Conservation (phyloP, 129 eudicot species). For the Heracleum sosnowskyi region DNA sequence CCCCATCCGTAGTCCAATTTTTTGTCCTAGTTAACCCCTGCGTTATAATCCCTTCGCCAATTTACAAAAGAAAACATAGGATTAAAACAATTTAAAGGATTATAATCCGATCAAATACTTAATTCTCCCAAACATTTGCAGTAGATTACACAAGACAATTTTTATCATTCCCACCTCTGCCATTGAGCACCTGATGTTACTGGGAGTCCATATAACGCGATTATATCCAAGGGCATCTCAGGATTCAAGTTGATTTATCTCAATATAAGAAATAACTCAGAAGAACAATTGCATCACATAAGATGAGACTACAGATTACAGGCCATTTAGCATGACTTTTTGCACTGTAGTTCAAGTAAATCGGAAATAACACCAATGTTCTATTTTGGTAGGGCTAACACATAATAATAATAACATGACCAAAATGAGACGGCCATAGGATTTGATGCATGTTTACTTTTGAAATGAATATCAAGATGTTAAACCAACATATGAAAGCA, state of each 20-base stretch:
- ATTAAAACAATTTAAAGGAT: no score
- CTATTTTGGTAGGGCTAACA: not conserved
- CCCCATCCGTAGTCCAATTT: not conserved
- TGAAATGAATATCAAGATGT: not conserved
- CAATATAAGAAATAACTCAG: not conserved
- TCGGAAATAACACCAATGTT: not conserved
- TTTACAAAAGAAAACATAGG: no score
- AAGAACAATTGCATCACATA: not conserved
- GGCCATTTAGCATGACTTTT: not conserved
- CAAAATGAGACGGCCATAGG: not conserved
- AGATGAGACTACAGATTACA: not conserved
- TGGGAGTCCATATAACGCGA: not conserved
- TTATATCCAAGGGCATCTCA: not conserved
- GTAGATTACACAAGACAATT: not conserved
- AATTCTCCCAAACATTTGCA: not conserved
- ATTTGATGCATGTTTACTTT: not conserved
- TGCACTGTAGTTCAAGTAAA: not conserved
- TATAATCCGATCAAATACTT: not conserved
- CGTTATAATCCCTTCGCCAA: not conserved
- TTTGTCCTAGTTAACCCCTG: not conserved
- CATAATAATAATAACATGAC: not conserved
- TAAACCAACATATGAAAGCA: not conserved
- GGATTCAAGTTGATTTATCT: not conserved
- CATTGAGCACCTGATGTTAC: not conserved
- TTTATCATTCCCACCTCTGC: not conserved